These are phyloP conservation scores for Chimonanthus praecox DNA, from an alignment of 164 flowering plant species.

Conservation along the genomic window DNA sequence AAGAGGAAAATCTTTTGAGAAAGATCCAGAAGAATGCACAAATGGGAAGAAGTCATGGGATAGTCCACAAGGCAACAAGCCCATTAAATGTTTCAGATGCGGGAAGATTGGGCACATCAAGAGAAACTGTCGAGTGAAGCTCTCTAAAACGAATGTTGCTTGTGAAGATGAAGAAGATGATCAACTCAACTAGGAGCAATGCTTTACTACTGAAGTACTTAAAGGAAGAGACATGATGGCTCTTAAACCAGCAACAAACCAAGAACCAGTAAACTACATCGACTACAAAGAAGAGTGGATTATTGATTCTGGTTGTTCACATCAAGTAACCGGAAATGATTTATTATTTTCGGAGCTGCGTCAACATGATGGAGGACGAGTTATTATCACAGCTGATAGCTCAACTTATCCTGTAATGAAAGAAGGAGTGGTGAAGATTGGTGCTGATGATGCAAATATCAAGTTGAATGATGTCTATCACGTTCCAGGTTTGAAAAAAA, in stretches of 20 bases:
- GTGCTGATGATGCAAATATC: background rate
- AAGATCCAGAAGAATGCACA: background rate
- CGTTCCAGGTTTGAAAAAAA: background rate
- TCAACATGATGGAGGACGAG: background rate
- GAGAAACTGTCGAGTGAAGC: background rate
- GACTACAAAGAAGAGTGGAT: background rate
- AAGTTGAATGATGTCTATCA: background rate
- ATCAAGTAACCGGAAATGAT: conserved; percentile 3
- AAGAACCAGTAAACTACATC: background rate
- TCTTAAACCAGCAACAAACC: background rate
- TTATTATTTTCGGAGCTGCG: background rate
- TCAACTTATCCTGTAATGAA: background rate
- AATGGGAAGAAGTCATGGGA: background rate
- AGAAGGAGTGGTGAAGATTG: background rate
- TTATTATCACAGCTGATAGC: background rate
- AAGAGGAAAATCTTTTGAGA: background rate
- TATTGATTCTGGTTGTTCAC: conserved; percentile 1
- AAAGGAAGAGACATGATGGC: too few species aligned
- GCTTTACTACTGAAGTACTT: too few species aligned
- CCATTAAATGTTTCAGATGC: background rate
- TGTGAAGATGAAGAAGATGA: background rate
- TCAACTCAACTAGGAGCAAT: background rate
- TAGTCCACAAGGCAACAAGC: background rate
- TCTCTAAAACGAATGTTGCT: background rate
- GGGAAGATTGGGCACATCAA: background rate